Evolutionary conservation across 1,139 yeast species (phyloP).

Genomic region (Diutina sp.): DNA sequence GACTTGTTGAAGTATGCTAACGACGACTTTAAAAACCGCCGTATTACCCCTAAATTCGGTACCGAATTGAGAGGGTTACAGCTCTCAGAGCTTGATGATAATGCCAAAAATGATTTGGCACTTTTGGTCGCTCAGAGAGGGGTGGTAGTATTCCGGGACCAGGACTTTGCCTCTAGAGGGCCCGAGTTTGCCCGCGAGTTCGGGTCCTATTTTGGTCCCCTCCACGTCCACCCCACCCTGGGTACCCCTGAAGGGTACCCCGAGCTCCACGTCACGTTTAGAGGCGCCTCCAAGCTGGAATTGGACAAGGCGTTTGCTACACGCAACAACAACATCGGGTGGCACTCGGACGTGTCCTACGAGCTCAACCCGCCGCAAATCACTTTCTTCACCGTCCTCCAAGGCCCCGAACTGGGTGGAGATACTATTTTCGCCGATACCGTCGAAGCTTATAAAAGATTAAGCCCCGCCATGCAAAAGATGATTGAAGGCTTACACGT

Average conservation of each 20-base stretch:
- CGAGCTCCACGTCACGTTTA: slow-evolving; percentile 20
- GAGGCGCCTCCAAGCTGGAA: slow-evolving; percentile 16
- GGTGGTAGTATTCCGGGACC: slow-evolving; percentile 26
- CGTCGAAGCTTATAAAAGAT: slow-evolving; percentile 17
- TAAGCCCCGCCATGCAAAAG: slow-evolving; percentile 16
- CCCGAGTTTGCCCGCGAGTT: slow-evolving; percentile 19
- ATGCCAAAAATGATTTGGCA: slow-evolving; percentile 24
- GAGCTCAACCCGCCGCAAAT: slow-evolving; percentile 10
- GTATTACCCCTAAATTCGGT: slow-evolving; percentile 15
- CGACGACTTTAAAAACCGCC: neutral
- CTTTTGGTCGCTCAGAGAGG: slow-evolving; percentile 27
- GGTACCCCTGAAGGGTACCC: slow-evolving; percentile 26
- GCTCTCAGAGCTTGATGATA: slow-evolving; percentile 14
- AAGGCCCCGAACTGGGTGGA: slow-evolving; percentile 10
- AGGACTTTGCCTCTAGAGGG: slow-evolving; percentile 21
- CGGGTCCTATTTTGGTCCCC: slow-evolving; percentile 22
- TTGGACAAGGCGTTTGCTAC: slow-evolving; percentile 13
- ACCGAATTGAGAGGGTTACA: slow-evolving; percentile 15
- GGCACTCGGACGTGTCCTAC: slow-evolving; percentile 10
- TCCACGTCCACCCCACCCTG: slow-evolving; percentile 28
- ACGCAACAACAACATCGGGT: slow-evolving; percentile 8
- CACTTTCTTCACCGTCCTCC: slow-evolving; percentile 9
- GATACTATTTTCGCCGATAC: slow-evolving; percentile 21
- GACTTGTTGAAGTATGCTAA: neutral
- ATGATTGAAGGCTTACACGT: slow-evolving; percentile 15